Percentiles rank a stretch among this genome's conserved stretches.
phyloP scores from a whole-genome alignment of 192 early-diverging fungal species.

The Ambispora gerdemannii region DNA sequence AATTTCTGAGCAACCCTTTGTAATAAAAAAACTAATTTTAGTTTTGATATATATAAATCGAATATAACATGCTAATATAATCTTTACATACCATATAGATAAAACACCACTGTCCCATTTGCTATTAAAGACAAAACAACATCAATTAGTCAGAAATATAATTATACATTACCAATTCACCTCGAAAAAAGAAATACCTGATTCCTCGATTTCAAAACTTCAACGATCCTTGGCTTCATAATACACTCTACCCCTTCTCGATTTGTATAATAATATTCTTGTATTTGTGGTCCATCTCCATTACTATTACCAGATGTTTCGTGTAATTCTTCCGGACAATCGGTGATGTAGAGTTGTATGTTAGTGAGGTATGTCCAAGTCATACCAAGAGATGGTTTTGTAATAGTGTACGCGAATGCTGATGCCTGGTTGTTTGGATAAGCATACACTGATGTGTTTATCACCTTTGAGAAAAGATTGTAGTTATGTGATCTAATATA shows the following conservation, averaged over 20 bases:
- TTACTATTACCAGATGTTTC: neutral
- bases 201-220: conserved; percentile 7
- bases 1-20: neutral
- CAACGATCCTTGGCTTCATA: neutral
- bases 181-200: neutral
- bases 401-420: conserved; percentile 6
- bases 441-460: neutral
- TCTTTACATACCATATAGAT: neutral
- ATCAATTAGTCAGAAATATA: neutral
- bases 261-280: conserved; percentile 1
- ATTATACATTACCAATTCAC: neutral
- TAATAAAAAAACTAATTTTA: neutral
- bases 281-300: neutral
- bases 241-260: neutral
- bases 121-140: neutral
- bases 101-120: conserved; percentile 2
- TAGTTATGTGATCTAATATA: neutral
- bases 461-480: neutral
- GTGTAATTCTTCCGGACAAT: neutral
- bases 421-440: conserved; percentile 8
- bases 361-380: conserved; percentile 17
- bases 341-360: conserved; percentile 2
- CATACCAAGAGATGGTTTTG: conserved; percentile 16
- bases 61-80: no score
- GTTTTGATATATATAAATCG: neutral